A percentile compares a stretch with the other conserved stretches of the same genome.
These are phyloP conservation scores for Austroboletus niveus DNA, from an alignment of 1,284 basidiomycete genomes.

Conservation along the genomic window DNA sequence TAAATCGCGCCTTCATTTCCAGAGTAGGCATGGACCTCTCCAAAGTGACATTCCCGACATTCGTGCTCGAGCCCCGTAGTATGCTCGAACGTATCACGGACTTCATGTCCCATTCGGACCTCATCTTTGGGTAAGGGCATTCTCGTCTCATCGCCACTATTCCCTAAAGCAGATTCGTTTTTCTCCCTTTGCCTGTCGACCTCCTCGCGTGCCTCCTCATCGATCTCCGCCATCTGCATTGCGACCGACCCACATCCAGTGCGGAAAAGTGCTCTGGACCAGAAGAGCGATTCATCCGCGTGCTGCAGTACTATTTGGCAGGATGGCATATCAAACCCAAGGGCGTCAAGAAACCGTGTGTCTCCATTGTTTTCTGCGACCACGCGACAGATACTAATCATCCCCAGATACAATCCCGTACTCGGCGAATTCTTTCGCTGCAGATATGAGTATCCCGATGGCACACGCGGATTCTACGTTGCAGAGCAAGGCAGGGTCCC, in stretches of 20 bases:
- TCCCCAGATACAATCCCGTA: slow-evolving; percentile 87
- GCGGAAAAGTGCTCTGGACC: slow-evolving; percentile 76
- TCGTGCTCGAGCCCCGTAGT: slow-evolving; percentile 90
- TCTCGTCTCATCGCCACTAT: slow-evolving; percentile 14
- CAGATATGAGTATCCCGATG: slow-evolving; percentile 90
- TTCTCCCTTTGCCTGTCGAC: background rate
- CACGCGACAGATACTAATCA: background rate
- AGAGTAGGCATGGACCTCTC: slow-evolving; percentile 95
- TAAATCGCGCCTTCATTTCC: slow-evolving; percentile 10
- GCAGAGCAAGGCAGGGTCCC: slow-evolving; percentile 81
- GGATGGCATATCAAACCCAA: slow-evolving; percentile 99
- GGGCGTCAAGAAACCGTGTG: slow-evolving; percentile 98
- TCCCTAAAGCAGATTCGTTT: slow-evolving; percentile 18
- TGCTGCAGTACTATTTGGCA: slow-evolving; percentile 94
- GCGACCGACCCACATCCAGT: slow-evolving; percentile 27
- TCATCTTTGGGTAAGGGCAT: slow-evolving; percentile 85
- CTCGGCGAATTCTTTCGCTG: slow-evolving; percentile 98
- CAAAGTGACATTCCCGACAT: slow-evolving; percentile 92
- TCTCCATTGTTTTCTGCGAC: slow-evolving; percentile 15
- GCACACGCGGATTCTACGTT: slow-evolving; percentile 93
- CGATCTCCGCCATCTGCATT: background rate
- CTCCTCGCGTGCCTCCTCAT: background rate
- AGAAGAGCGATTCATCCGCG: slow-evolving; percentile 89
- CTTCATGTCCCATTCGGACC: slow-evolving; percentile 98
- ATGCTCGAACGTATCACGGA: slow-evolving; percentile 97